A percentile compares a stretch with the other conserved stretches of the same genome.
Conservation (phyloP, 768 basidiomycete genomes). For the Suillus paluster region DNA sequence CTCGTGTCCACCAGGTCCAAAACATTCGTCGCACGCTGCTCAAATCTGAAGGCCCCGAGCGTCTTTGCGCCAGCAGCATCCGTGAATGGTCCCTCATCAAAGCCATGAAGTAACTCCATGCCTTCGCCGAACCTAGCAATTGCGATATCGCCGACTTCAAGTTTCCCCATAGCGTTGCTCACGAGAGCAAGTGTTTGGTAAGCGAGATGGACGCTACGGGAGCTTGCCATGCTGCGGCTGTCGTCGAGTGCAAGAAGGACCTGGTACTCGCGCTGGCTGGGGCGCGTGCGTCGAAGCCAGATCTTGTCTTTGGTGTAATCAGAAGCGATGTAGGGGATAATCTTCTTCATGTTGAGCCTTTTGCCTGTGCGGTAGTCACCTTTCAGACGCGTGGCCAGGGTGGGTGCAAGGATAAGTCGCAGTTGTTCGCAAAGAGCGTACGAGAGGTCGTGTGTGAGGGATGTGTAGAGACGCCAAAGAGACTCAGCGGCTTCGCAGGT, state of each 20-base stretch:
- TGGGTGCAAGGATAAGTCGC: slow-evolving; percentile 94
- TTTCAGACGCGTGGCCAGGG: slow-evolving; percentile 88
- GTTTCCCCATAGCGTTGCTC: slow-evolving; percentile 84
- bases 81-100: slow-evolving; percentile 79
- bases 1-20: slow-evolving; percentile 81
- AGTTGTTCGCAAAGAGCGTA: slow-evolving; percentile 94
- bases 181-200: slow-evolving; percentile 94
- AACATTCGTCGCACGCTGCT: slow-evolving; percentile 89
- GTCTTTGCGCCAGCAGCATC: slow-evolving; percentile 82
- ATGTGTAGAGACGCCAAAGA: slow-evolving; percentile 92
- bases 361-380: slow-evolving; percentile 99
- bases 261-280: slow-evolving; percentile 94
- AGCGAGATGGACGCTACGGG: slow-evolving; percentile 72
- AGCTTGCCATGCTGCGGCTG: slow-evolving; percentile 83
- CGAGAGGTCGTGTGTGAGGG: slow-evolving; percentile 88
- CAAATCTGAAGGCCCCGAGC: slow-evolving; percentile 85
- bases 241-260: slow-evolving; percentile 94
- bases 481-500: slow-evolving; percentile 61
- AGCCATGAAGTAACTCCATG: slow-evolving; percentile 88
- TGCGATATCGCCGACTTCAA: slow-evolving; percentile 95
- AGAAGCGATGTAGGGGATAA: slow-evolving; percentile 96
- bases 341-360: slow-evolving; percentile 97
- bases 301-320: slow-evolving; percentile 99
- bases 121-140: slow-evolving; percentile 89
- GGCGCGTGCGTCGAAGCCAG: slow-evolving; percentile 93